Evolutionary conservation across 176 grass and related monocot genomes (phyloP), one percentile per base, ranked within the genome.

Genomic region (Tillandsia leiboldiana): DNA sequence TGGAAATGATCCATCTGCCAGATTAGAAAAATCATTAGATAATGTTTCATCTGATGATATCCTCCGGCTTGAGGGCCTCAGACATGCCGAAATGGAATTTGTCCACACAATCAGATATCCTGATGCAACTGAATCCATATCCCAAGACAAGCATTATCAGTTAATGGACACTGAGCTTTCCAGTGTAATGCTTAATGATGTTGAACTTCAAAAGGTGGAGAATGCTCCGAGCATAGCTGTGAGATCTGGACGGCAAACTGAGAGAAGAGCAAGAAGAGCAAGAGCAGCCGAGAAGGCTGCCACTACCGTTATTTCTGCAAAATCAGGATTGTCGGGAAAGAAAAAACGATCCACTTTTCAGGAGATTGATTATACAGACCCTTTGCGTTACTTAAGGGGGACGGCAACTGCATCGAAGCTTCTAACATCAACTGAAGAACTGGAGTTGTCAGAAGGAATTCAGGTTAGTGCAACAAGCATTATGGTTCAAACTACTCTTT

Each of bases 391-490:
- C 48, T 85, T 85, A 10, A 90, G 74, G 49, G 78, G 83, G 67
- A 97, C 74, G 72, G 49, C 74, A 3, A 74, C 65, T 18, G 65
- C 72, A 17, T 72, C 75, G 67, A 97, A 59, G 68, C 83, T 78
- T 71, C 79, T 97, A 26, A 87, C 89, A 2, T 81, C 83, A 14
- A 54, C 83, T 33, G 83, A 93, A 77, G 94, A 93, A 73, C 61
- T 82, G 10, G 82, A 90, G 58, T 74, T 90, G 48, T 99, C 94
- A 70, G 61, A 85, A 81, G 94, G 84, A 33, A 85, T 99, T 62
- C 94, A 99, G 84, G 94, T 99, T 61, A 49, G 13, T 4, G 1
- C 48, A 53, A 3, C 22, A 42, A 42, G 63, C 15, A 65, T 51
- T 13, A 11, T 49, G 29, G 47, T 29, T 56, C 63, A 49, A 52